Conservation (phyloP, 2,329 filamentous ascomycete species). For the Dothidotthia symphoricarpi region DNA sequence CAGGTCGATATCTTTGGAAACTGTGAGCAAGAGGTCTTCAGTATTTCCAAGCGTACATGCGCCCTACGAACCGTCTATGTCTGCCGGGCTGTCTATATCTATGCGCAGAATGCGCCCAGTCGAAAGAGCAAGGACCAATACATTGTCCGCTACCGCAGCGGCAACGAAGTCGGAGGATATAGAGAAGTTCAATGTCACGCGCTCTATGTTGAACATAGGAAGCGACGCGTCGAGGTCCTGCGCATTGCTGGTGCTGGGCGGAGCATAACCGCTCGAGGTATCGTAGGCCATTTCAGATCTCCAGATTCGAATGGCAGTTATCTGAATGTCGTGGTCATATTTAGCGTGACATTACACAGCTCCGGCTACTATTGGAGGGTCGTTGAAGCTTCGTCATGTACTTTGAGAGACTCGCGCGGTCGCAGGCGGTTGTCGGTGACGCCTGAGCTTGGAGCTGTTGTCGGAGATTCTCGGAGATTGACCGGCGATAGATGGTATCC, state of each 20-base stretch:
- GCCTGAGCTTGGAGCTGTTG: constrained; percentile 16
- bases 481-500: constrained; percentile 3
- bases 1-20: constrained; percentile 78
- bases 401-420: constrained; percentile 8
- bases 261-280: constrained; percentile 68
- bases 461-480: constrained; percentile 3
- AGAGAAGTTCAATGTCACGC: constrained; percentile 89
- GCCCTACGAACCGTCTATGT: constrained; percentile 67
- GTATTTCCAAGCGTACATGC: neutral
- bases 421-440: constrained; percentile 12
- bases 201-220: constrained; percentile 93
- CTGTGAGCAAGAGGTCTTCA: constrained; percentile 10
- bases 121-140: constrained; percentile 85
- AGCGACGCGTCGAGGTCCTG: constrained; percentile 60
- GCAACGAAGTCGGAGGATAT: constrained; percentile 95
- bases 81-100: constrained; percentile 86
- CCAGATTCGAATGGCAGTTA: constrained; percentile 11
- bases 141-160: constrained; percentile 95
- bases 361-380: constrained; percentile 1
- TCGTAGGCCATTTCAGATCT: constrained; percentile 63
- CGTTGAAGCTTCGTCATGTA: constrained; percentile 2
- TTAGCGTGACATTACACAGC: constrained; percentile 9
- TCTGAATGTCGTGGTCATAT: constrained; percentile 14
- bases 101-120: constrained; percentile 92
- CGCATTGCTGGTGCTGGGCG: constrained; percentile 63